Percentiles rank a stretch among this genome's conserved stretches.
These are phyloP conservation scores for Geotrichum fermentans DNA, from an alignment of 1,139 yeast genomes.

Conservation along the genomic window DNA sequence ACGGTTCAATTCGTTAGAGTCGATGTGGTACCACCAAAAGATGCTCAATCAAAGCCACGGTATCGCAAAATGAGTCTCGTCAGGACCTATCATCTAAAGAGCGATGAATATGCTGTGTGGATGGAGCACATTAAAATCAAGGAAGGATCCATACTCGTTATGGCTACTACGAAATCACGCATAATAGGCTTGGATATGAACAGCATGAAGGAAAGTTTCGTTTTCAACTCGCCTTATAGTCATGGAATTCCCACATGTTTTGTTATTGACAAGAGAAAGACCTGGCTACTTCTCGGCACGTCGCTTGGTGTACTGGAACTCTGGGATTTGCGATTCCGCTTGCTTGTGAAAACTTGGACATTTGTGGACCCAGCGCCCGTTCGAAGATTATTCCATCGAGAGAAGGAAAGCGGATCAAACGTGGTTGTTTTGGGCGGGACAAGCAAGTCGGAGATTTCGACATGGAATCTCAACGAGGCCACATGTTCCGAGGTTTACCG, in stretches of 20 bases:
- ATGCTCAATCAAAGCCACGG: slow-evolving; percentile 33
- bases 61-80: slow-evolving; percentile 42
- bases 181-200: slow-evolving; percentile 57
- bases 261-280: slow-evolving; percentile 48
- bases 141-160: slow-evolving; percentile 34
- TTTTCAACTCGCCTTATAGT: slow-evolving; percentile 51
- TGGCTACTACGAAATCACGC: slow-evolving; percentile 52
- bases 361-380: slow-evolving; percentile 46
- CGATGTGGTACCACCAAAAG: slow-evolving; percentile 41
- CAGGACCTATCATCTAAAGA: slow-evolving; percentile 41
- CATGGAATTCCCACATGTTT: slow-evolving; percentile 66
- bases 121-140: slow-evolving; percentile 41
- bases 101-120: slow-evolving; percentile 44
- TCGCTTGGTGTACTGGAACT: slow-evolving; percentile 64
- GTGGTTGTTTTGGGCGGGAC: slow-evolving; percentile 66
- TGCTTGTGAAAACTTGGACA: slow-evolving; percentile 60
- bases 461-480: slow-evolving; percentile 71
- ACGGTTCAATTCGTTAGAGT: slow-evolving; percentile 53
- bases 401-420: slow-evolving; percentile 41
- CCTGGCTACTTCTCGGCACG: slow-evolving; percentile 74
- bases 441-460: slow-evolving; percentile 52
- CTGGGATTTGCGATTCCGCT: slow-evolving; percentile 75
- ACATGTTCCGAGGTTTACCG: slow-evolving; percentile 55
- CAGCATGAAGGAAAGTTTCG: slow-evolving; percentile 46
- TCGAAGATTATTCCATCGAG: slow-evolving; percentile 43